phyloP scores from a whole-genome alignment of 108 stramenopile species.

The Pseudonitzschia pungens region DNA sequence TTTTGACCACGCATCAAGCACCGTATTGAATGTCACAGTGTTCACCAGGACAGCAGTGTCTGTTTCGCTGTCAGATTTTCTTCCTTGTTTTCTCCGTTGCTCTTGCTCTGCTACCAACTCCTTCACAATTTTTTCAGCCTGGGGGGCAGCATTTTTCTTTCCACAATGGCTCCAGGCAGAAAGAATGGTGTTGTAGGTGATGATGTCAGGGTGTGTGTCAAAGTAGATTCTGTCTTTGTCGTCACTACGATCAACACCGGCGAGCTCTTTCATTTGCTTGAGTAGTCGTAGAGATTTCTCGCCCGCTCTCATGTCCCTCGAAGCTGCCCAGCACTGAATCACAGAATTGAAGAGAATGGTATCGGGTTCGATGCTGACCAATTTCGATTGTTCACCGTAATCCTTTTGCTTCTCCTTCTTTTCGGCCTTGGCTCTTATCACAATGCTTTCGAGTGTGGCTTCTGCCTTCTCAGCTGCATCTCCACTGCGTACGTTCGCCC shows the following conservation, averaged over 20 bases:
- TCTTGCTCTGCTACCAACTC: conserved; percentile 39
- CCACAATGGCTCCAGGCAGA: conserved; percentile 60
- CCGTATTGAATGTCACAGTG: conserved; percentile 59
- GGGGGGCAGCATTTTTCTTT: conserved; percentile 45
- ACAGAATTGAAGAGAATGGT: conserved; percentile 57
- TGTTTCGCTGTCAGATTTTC: conserved; percentile 14
- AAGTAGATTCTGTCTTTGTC: neutral
- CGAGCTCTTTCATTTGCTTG: conserved; percentile 47
- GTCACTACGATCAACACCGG: conserved; percentile 10
- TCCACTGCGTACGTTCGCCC: conserved; percentile 30
- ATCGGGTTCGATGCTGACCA: conserved; percentile 42
- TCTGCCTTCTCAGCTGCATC: conserved; percentile 48
- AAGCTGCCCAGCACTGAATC: conserved; percentile 53
- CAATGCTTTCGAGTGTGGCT: conserved; percentile 30
- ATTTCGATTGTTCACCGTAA: conserved; percentile 16
- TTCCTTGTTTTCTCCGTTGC: conserved; percentile 20
- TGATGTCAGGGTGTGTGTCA: conserved; percentile 57
- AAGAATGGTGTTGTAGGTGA: conserved; percentile 70
- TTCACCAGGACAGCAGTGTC: conserved; percentile 33
- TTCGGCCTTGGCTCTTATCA: conserved; percentile 23
- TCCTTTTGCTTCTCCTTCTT: conserved; percentile 26
- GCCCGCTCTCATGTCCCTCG: conserved; percentile 43
- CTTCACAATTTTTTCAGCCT: conserved; percentile 56
- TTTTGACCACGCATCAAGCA: conserved; percentile 64
- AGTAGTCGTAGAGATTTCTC: conserved; percentile 53